phyloP scores from a whole-genome alignment of 805 yeast genomes.

The Myxozyma neotropica region DNA sequence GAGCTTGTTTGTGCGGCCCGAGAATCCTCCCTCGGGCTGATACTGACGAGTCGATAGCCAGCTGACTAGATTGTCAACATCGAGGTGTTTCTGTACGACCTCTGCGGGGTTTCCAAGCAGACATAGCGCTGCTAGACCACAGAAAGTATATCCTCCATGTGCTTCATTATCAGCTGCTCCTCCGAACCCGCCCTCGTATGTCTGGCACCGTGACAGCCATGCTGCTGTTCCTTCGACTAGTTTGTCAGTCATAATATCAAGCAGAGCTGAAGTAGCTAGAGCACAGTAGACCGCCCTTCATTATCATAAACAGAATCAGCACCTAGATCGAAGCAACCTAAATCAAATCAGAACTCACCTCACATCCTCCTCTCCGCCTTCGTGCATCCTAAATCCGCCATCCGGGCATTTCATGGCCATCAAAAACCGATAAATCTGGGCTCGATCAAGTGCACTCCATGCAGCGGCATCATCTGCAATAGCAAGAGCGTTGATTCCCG shows the following conservation, averaged over 20 bases:
- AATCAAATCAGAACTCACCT: slow-evolving; percentile 9
- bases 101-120: slow-evolving; percentile 49
- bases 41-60: slow-evolving; percentile 79
- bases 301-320: slow-evolving; percentile 41
- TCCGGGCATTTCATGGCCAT: slow-evolving; percentile 60
- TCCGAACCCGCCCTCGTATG: slow-evolving; percentile 94
- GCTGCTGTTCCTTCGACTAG: slow-evolving; percentile 54
- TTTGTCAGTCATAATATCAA: slow-evolving; percentile 64
- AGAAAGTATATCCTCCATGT: slow-evolving; percentile 95
- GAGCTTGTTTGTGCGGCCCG: slow-evolving; percentile 88
- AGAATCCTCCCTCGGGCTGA: slow-evolving; percentile 77
- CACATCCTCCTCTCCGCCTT: slow-evolving; percentile 76
- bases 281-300: slow-evolving; percentile 82
- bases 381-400: slow-evolving; percentile 79
- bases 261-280: slow-evolving; percentile 66
- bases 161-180: slow-evolving; percentile 86
- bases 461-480: slow-evolving; percentile 46
- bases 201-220: slow-evolving; percentile 75
- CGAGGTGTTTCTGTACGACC: slow-evolving; percentile 44
- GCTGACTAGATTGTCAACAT: slow-evolving; percentile 52
- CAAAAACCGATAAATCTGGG: slow-evolving; percentile 63
- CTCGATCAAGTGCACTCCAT: slow-evolving; percentile 52
- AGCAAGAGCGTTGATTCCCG: slow-evolving; percentile 67
- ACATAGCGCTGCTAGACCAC: slow-evolving; percentile 72
- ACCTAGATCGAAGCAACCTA: background rate